Evolutionary conservation across 352 stramenopile genomes (phyloP).

Genomic region (Albugo laibachii): DNA sequence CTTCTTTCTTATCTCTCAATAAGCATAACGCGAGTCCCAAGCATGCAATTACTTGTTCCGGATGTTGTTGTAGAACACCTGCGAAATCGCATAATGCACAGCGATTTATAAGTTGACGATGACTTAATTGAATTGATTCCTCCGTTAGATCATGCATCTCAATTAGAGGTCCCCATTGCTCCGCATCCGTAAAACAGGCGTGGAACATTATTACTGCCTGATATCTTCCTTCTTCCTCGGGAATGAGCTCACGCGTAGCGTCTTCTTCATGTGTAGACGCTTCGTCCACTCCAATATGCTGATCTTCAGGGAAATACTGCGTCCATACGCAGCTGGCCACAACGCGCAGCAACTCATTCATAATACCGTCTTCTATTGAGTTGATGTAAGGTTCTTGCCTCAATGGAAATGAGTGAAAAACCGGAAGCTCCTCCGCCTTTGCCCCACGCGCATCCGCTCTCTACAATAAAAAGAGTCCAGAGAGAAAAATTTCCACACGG

Average conservation of each 20-base stretch:
- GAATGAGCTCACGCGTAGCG: slow-evolving; percentile 11
- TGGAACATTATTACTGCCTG: slow-evolving; percentile 32
- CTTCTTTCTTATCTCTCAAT: slow-evolving; percentile 14
- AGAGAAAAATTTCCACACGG: neutral
- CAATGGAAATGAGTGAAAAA: neutral
- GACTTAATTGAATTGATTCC: slow-evolving; percentile 21
- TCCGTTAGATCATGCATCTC: slow-evolving; percentile 31
- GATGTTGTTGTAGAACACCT: slow-evolving; percentile 25
- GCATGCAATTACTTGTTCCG: slow-evolving; percentile 34
- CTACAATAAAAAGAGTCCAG: neutral
- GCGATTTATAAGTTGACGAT: slow-evolving; percentile 22
- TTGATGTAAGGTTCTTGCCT: neutral
- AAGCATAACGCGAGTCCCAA: slow-evolving; percentile 50
- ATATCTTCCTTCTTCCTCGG: slow-evolving; percentile 28
- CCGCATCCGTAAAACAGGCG: slow-evolving; percentile 24
- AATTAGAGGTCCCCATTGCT: slow-evolving; percentile 30
- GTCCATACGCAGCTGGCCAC: neutral
- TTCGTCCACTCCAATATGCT: neutral
- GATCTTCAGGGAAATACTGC: neutral
- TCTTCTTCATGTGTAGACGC: too few species aligned
- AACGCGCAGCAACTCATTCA: neutral
- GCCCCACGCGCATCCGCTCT: neutral
- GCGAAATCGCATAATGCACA: slow-evolving; percentile 28
- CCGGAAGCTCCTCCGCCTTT: neutral
- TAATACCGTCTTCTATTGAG: neutral